phyloP scores from a whole-genome alignment of 805 yeast genomes.

The Blastobotrys mokoenaii region DNA sequence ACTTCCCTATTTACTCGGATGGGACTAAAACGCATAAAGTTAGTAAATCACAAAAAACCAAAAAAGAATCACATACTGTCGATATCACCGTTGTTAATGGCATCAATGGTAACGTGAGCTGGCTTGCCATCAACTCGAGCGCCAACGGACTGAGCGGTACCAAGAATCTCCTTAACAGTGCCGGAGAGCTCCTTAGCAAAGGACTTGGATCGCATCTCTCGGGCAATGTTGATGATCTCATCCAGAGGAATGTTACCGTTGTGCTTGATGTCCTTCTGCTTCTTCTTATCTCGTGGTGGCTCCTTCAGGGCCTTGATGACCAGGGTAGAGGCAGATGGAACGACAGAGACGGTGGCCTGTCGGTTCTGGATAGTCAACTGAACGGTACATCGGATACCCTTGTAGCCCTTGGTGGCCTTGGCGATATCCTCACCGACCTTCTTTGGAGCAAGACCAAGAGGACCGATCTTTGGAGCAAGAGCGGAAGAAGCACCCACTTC shows the following conservation, averaged over 20 bases:
- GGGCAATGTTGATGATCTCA: constrained; percentile 94
- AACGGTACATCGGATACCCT: constrained; percentile 98
- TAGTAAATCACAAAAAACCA: constrained; percentile 3
- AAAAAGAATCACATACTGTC: constrained; percentile 34
- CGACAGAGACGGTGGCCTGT: constrained; percentile 98
- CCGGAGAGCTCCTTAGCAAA: constrained; percentile 97
- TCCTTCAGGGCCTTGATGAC: constrained; percentile 99
- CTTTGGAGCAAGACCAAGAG: constrained; percentile 99
- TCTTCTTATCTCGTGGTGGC: constrained; percentile 99
- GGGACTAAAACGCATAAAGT: constrained; percentile 10
- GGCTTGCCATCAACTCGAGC: constrained; percentile 99
- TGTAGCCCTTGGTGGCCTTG: constrained; percentile 98
- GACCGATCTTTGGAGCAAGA: constrained; percentile 99
- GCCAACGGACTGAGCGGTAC: constrained; percentile 99
- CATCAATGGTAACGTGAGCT: constrained; percentile 98
- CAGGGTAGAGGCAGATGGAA: constrained; percentile 98
- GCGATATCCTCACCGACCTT: constrained; percentile 99
- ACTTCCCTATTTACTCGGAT: constrained; percentile 14
- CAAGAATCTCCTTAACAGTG: constrained; percentile 96
- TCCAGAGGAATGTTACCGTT: constrained; percentile 96
- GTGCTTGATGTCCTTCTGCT: constrained; percentile 99
- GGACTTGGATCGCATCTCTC: constrained; percentile 95
- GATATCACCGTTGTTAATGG: constrained; percentile 96
- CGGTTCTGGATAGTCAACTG: constrained; percentile 99
- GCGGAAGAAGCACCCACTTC: constrained; percentile 99